phyloP scores from a whole-genome alignment of 805 yeast genomes.

The Candida parachauliodes region DNA sequence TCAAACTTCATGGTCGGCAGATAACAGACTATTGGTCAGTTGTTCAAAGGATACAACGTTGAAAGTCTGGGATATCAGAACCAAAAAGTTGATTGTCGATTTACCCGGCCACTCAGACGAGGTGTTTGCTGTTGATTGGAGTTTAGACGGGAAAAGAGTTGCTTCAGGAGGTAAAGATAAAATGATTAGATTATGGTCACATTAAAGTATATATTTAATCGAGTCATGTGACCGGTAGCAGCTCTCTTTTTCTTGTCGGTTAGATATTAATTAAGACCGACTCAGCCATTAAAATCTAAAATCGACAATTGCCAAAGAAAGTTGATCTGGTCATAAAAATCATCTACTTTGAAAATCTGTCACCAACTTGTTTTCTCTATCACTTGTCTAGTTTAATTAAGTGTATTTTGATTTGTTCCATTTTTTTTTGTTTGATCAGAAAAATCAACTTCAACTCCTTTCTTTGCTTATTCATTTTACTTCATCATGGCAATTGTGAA shows the following conservation, averaged over 20 bases:
- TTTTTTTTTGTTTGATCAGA: not conserved
- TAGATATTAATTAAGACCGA: not conserved
- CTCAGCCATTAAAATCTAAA: not conserved
- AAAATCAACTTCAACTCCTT: no score
- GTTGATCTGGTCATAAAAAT: no score
- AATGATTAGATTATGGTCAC: constrained; percentile 92
- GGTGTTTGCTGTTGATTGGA: constrained; percentile 97
- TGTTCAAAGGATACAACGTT: constrained; percentile 95
- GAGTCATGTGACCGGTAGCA: not conserved
- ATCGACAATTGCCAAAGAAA: no score
- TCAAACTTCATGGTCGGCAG: constrained; percentile 97
- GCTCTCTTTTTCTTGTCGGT: not conserved
- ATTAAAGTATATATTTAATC: constrained; percentile 30
- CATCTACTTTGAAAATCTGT: not conserved
- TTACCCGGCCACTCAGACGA: constrained; percentile 96
- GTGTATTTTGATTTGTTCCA: not conserved
- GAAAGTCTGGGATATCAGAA: constrained; percentile 93
- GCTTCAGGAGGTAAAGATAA: constrained; percentile 99
- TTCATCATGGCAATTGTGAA: constrained; percentile 68
- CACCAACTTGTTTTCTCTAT: no score
- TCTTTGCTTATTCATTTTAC: no score
- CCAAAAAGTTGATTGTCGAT: constrained; percentile 79
- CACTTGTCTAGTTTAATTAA: not conserved
- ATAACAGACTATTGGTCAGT: constrained; percentile 83
- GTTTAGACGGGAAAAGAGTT: constrained; percentile 87